Base-by-base conservation (phyloP, 305 asterid species). In the Andrographis paniculata region DNA sequence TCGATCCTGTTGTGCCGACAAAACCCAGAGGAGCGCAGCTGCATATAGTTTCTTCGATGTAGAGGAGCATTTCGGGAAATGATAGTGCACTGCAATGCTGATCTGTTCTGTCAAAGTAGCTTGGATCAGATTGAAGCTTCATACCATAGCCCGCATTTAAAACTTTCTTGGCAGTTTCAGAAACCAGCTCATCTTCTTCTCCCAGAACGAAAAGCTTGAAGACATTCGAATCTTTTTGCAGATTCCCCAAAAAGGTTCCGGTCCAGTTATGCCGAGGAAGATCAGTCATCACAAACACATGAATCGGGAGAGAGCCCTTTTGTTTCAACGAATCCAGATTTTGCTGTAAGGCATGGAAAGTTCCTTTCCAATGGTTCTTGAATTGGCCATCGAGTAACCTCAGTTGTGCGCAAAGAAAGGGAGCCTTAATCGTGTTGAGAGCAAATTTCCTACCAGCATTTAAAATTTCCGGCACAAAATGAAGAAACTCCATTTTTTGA, bases 11-110 rank as follows among this genome's bases (percentile, higher is more conserved):
- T 42, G 98, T 89, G 48, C 94, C 92, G 27, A 82, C 66, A 52
- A 86, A 89, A 61, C 98, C 98, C 49, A 80, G 77, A 44, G 87
- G 58, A 62, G 95, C 96, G 65, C 98, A 89, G 57, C 95, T 76
- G 48, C 98, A 89, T 38, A 86, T 68, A 20, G 77, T 63, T 70
- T 80, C 80, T 67, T 89, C 95, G 35, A 89, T 43, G 48, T 59
- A 80, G 9, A 89, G 59, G 31, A 76, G 81, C 35, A 82, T 66
- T 55, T 82, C 92, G 14, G 84, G 67, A 27, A 78, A 59, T 6
- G 78, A 50, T 13, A 37, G 46, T 63, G 75, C 56, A 65, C 49
- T 39, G 50, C 88, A 77, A 41, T 35, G 64, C 37, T 55, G 67
- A 48, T 31, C 66, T 53, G 46, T 53, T 52, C 65, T 54, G 15